A percentile compares a stretch with the other conserved stretches of the same genome.
These are phyloP conservation scores for Nelumbo lutea DNA, from an alignment of 164 flowering plant species.

Conservation along the genomic window DNA sequence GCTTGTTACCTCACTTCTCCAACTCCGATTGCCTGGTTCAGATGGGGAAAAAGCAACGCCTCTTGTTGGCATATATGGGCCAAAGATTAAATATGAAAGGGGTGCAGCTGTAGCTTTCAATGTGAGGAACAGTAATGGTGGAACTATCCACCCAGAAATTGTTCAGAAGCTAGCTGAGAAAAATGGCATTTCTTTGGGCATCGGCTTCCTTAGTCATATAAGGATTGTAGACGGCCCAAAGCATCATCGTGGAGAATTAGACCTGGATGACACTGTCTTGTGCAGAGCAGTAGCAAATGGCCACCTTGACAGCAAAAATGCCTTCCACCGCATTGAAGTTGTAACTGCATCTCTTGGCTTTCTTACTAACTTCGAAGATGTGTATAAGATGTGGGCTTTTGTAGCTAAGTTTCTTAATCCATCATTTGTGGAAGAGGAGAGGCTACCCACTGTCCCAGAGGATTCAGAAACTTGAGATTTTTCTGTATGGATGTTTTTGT, in stretches of 20 bases:
- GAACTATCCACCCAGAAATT: constrained; percentile 46
- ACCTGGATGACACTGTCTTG: constrained; percentile 23
- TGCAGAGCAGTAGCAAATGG: constrained; percentile 34
- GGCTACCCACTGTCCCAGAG: constrained; percentile 46
- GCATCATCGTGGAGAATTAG: constrained; percentile 25
- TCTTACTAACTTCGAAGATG: constrained; percentile 60
- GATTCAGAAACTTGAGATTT: constrained; percentile 33
- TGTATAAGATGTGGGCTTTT: constrained; percentile 62
- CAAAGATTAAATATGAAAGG: constrained; percentile 59
- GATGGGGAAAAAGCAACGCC: constrained; percentile 28
- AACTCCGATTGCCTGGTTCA: constrained; percentile 43
- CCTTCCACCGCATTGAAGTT: constrained; percentile 45
- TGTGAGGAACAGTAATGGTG: constrained; percentile 46
- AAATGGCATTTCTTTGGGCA: constrained; percentile 50
- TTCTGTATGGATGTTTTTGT: constrained; percentile 5
- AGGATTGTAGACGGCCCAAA: constrained; percentile 28
- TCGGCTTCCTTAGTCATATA: constrained; percentile 52
- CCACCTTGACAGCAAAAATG: constrained; percentile 30
- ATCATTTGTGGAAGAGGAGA: constrained; percentile 36
- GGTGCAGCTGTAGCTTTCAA: constrained; percentile 79
- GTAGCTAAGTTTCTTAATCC: constrained; percentile 61
- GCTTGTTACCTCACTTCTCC: constrained; percentile 69
- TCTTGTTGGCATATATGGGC: constrained; percentile 70
- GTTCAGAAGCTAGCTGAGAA: constrained; percentile 73
- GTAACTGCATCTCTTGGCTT: constrained; percentile 67